Conservation (phyloP, 2,329 filamentous ascomycete genomes). For the Ilyonectria destructans region DNA sequence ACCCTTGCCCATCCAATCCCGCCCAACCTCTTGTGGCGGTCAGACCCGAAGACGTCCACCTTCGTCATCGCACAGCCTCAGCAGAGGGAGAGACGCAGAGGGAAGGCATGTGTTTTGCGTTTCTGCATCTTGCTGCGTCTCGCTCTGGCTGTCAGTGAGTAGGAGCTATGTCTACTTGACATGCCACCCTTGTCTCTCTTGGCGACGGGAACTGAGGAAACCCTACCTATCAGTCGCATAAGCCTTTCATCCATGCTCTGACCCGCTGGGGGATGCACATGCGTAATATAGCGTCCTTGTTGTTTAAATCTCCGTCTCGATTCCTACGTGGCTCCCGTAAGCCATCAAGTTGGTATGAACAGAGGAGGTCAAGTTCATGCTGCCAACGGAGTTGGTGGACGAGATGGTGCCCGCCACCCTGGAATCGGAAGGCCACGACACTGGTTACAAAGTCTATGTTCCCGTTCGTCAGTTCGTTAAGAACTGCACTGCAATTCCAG, state of each 20-base stretch:
- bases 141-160: background rate
- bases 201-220: conserved; percentile 5
- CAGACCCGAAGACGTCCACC: conserved; percentile 46
- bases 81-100: background rate
- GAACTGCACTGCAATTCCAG: background rate
- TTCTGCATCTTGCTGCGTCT: conserved; percentile 5
- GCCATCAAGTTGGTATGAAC: conserved; percentile 16
- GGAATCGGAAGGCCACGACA: conserved; percentile 17
- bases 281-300: background rate
- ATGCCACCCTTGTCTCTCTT: conserved; percentile 11
- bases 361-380: conserved; percentile 29
- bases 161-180: background rate
- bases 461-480: background rate
- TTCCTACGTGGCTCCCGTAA: conserved; percentile 15
- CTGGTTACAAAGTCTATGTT: conserved; percentile 27
- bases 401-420: conserved; percentile 16
- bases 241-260: conserved; percentile 1
- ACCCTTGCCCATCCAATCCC: conserved; percentile 32
- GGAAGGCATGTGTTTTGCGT: conserved; percentile 15
- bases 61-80: conserved; percentile 39
- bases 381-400: conserved; percentile 9
- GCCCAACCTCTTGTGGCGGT: conserved; percentile 43
- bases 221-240: conserved; percentile 8
- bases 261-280: background rate
- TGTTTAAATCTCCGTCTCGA: background rate